Base-by-base conservation (phyloP, 2,329 filamentous ascomycete species). In the Arthrobotrys conoides region DNA sequence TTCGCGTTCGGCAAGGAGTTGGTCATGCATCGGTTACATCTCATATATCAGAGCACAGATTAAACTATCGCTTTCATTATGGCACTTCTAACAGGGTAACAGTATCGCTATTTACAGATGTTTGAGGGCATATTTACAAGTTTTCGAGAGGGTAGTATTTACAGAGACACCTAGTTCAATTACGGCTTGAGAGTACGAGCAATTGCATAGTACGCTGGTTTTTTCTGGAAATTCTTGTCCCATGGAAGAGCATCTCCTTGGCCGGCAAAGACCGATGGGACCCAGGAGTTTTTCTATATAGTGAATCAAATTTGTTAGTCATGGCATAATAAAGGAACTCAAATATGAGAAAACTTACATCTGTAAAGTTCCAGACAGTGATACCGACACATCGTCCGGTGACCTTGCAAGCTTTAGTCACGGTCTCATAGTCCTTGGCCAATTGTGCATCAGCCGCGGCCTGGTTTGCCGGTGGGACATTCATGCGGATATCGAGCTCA, bases 401-500 rank as follows among this genome's bases (percentile, higher is more conserved):
- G 46, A 81, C 80, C 36, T 84, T 41, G 68, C 83, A 84, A 9
- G 83, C 83, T 3, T 82, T 81, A 16, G 81, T 80, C 53, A 82
- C 82, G 3, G 49, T 79, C 27, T 51, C 63, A 27, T 82, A 81
- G 27, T 82, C 81, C 1, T 51, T 81, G 0, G 85, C 86, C 83
- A 90, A 89, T 27, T 85, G 84, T 8, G 33, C 73, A 24, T 68
- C 71, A 16, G 83, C 82, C 18, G 86, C 82, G 33, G 84, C 84
- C 0, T 84, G 82, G 0, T 83, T 81, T 2, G 84, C 85, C 2
- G 86, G 83, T 0, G 89, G 88, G 12, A 89, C 82, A 4, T 82
- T 82, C 0, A 87, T 86, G 33, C 89, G 85, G 77, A 91, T 88
- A 82, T 91, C 89, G 22, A 91, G 84, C 84, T 91, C 89, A 0